phyloP scores from a whole-genome alignment of 23 red algal species.

The Gracilaria vermiculophylla region DNA sequence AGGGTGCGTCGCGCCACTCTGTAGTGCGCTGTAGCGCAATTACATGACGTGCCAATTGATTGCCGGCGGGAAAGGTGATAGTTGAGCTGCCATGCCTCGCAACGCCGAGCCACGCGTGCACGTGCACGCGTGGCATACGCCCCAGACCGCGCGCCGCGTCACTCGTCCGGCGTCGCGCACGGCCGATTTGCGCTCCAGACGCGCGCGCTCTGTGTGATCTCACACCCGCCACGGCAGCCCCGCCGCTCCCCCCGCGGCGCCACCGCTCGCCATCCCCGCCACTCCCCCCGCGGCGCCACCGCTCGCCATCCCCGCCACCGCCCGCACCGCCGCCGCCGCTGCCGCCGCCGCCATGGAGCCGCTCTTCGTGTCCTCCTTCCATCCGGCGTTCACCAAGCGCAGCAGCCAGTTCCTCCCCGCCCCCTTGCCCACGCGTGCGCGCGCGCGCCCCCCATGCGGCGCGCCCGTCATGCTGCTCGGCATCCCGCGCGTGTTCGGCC shows the following conservation, averaged over 20 bases:
- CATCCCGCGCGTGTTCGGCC: slow-evolving; percentile 59
- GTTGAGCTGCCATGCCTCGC: too few species aligned
- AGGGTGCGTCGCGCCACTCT: background rate
- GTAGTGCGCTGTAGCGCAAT: too few species aligned
- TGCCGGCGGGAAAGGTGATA: too few species aligned
- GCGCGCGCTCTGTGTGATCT: too few species aligned
- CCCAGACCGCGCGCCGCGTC: too few species aligned
- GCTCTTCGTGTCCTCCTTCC: background rate
- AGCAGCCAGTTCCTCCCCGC: background rate
- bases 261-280: background rate
- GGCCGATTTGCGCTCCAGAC: too few species aligned
- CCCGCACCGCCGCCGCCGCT: background rate
- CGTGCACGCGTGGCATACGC: too few species aligned
- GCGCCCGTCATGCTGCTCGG: slow-evolving; percentile 41
- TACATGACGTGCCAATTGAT: too few species aligned
- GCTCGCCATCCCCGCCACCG: background rate
- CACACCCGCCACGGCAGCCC: background rate
- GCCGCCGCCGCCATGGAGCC: background rate
- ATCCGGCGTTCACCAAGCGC: too few species aligned
- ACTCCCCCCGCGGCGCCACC: background rate
- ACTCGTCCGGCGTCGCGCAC: too few species aligned
- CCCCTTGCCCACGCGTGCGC: background rate
- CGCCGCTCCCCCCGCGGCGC: background rate
- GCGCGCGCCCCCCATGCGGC: background rate
- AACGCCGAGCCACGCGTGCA: too few species aligned